These are phyloP conservation scores for Melaleuca alternifolia DNA, from an alignment of 345 rosid species.

Conservation along the genomic window DNA sequence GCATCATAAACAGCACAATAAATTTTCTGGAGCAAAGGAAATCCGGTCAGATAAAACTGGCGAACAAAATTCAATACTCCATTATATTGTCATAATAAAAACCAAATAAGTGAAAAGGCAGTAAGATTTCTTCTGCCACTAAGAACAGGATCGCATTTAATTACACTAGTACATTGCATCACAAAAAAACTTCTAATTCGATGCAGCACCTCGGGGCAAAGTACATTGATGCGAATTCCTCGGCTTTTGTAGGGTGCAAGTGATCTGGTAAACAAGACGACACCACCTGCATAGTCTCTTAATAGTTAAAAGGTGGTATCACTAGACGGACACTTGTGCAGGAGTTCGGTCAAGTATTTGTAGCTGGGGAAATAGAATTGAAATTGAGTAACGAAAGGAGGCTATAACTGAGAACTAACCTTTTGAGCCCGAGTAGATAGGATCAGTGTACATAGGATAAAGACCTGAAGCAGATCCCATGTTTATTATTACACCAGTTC, in stretches of 20 bases:
- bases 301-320: not conserved
- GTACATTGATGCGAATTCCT: constrained; percentile 88
- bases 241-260: constrained; percentile 35
- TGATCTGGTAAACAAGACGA: constrained; percentile 82
- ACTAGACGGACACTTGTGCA: not conserved
- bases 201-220: constrained; percentile 85
- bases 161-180: not conserved
- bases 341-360: not conserved
- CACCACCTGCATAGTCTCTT: constrained; percentile 42
- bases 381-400: not conserved
- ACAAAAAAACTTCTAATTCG: not conserved
- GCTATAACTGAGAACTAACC: constrained; percentile 24
- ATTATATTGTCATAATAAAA: not conserved
- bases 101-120: not conserved
- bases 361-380: not conserved
- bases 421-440: constrained; percentile 71
- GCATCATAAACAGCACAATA: not conserved
- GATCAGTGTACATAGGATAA: constrained; percentile 56
- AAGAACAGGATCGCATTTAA: not conserved
- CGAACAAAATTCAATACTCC: not conserved
- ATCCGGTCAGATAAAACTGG: not conserved
- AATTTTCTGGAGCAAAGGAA: not conserved
- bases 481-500: constrained; percentile 88
- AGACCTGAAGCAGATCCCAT: constrained; percentile 85
- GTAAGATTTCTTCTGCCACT: not conserved